Evolutionary conservation across 306 rosid genomes (phyloP).

Genomic region (Vachellia collinsii): DNA sequence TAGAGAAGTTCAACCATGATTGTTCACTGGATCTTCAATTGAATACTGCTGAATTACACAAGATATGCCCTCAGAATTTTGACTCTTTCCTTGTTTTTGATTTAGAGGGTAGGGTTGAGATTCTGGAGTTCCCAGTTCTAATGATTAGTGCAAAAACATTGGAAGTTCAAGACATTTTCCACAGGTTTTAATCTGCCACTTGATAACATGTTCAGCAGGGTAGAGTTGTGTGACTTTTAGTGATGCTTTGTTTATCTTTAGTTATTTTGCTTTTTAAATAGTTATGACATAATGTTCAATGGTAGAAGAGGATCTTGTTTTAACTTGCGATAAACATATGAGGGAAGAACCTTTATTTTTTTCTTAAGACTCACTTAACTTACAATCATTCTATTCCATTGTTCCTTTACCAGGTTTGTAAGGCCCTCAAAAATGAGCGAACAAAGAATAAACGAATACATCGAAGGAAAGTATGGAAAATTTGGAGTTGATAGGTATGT

Average conservation of each 20-base stretch:
- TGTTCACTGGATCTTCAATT: constrained; percentile 76
- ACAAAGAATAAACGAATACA: constrained; percentile 71
- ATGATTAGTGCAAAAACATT: constrained; percentile 67
- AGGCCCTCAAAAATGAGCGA: constrained; percentile 82
- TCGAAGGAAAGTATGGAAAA: constrained; percentile 91
- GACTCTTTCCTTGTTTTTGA: constrained; percentile 95
- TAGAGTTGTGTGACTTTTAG: constrained; percentile 24
- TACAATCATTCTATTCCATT: constrained; percentile 9
- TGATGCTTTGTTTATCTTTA: constrained; percentile 22
- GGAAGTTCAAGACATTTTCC: constrained; percentile 79
- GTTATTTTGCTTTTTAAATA: constrained; percentile 11
- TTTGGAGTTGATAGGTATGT: constrained; percentile 88
- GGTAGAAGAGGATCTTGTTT: constrained; percentile 14
- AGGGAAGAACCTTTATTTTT: constrained; percentile 20
- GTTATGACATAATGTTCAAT: neutral
- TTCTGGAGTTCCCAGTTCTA: constrained; percentile 94
- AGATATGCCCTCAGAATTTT: constrained; percentile 52
- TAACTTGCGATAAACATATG: constrained; percentile 1
- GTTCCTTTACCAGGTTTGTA: constrained; percentile 70
- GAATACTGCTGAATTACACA: constrained; percentile 46
- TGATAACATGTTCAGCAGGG: constrained; percentile 30
- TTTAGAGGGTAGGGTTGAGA: constrained; percentile 96
- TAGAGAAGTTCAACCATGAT: constrained; percentile 79
- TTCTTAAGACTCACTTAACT: neutral
- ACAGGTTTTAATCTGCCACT: constrained; percentile 72